Conservation (phyloP, 2,329 filamentous ascomycete genomes). For the Phialophora chinensis region DNA sequence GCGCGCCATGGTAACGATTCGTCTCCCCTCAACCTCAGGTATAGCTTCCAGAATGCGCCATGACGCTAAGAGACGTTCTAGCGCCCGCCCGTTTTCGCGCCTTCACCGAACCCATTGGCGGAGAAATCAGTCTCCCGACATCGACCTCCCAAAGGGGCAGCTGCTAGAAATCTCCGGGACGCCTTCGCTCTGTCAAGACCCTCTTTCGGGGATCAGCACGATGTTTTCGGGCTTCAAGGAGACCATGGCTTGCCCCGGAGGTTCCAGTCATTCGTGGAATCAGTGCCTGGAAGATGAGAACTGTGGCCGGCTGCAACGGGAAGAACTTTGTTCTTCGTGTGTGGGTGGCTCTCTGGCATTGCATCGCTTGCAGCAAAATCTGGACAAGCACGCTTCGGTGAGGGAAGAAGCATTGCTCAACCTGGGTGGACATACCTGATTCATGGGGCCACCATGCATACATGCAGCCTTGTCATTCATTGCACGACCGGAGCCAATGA, state of each 20-base stretch:
- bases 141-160: neutral
- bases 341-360: neutral
- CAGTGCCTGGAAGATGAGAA: neutral
- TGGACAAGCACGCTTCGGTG: neutral
- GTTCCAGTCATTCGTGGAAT: neutral
- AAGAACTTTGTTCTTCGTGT: neutral
- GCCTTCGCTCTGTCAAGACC: neutral
- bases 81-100: neutral
- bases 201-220: constrained; percentile 11
- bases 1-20: neutral
- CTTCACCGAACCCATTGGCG: neutral
- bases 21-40: neutral
- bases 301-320: neutral
- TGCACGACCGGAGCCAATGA: neutral
- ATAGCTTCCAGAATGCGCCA: constrained; percentile 12
- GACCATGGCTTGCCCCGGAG: neutral
- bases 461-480: neutral
- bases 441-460: neutral
- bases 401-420: too few relatives aligned
- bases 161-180: neutral
- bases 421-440: constrained; percentile 1
- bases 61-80: constrained; percentile 6
- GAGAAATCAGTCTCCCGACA: neutral
- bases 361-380: neutral
- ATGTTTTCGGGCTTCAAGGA: constrained; percentile 5